Evolutionary conservation across 495 filamentous ascomycete genomes (phyloP).

Genomic region (Neurospora sp.): DNA sequence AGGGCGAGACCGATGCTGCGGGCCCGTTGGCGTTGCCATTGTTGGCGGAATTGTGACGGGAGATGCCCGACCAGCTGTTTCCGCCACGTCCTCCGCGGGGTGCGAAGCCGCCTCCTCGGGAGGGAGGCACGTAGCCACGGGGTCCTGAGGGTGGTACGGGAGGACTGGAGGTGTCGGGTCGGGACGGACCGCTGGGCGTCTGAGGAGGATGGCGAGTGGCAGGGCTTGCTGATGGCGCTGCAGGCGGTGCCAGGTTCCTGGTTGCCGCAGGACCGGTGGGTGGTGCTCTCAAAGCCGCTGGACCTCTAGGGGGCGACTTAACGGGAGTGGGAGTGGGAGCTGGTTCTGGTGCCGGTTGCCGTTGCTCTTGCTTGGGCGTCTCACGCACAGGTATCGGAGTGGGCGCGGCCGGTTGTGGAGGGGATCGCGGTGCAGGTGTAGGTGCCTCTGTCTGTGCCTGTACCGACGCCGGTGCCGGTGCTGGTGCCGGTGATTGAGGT

Average conservation of each 20-base stretch:
- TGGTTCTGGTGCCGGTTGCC: constrained; percentile 1
- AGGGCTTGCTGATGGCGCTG: constrained; percentile 19
- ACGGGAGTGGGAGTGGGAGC: constrained; percentile 16
- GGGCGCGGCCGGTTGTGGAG: constrained; percentile 9
- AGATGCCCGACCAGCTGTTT: constrained; percentile 20
- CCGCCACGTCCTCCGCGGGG: constrained; percentile 29
- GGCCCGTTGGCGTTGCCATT: background rate
- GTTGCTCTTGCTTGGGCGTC: constrained; percentile 17
- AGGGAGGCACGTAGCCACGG: constrained; percentile 31
- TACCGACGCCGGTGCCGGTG: constrained; percentile 4
- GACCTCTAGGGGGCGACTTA: constrained; percentile 36
- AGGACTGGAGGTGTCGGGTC: constrained; percentile 27
- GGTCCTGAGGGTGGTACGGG: constrained; percentile 36
- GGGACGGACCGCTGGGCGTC: constrained; percentile 18
- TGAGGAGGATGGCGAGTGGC: constrained; percentile 21
- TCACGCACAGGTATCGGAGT: constrained; percentile 12
- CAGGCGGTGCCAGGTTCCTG: constrained; percentile 26
- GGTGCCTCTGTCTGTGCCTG: constrained; percentile 2
- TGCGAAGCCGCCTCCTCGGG: constrained; percentile 23
- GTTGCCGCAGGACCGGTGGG: constrained; percentile 35
- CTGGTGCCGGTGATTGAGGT: constrained; percentile 26
- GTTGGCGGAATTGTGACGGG: constrained; percentile 18
- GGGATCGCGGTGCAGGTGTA: constrained; percentile 14
- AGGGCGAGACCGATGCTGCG: background rate
- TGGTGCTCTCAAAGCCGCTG: constrained; percentile 35